A percentile compares a stretch with the other conserved stretches of the same genome.
phyloP scores from a whole-genome alignment of 202 grass and related monocot genomes.

The Zizania palustris region DNA sequence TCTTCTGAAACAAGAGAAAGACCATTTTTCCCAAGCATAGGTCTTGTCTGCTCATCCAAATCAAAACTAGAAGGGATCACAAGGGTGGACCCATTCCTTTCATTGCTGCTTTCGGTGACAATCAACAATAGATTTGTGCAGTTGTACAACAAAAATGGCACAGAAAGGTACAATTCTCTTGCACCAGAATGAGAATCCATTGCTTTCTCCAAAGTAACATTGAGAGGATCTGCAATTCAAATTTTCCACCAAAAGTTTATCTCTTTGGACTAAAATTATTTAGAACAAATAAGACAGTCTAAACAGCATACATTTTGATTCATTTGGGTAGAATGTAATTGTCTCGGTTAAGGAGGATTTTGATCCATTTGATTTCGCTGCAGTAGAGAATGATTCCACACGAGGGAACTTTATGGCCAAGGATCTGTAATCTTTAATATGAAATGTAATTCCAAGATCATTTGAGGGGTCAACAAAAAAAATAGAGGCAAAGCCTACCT shows the following conservation, averaged over 20 bases:
- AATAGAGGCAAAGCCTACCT: slow-evolving; percentile 77
- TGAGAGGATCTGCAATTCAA: slow-evolving; percentile 67
- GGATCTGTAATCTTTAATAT: slow-evolving; percentile 73
- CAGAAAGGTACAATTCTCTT: slow-evolving; percentile 83
- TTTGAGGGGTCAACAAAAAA: slow-evolving; percentile 85
- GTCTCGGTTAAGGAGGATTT: slow-evolving; percentile 78
- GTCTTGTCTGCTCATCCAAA: slow-evolving; percentile 53
- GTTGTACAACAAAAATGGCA: slow-evolving; percentile 94
- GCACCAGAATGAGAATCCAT: slow-evolving; percentile 83
- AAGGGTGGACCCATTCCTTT: slow-evolving; percentile 62
- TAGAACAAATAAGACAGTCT: slow-evolving; percentile 20
- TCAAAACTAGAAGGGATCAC: slow-evolving; percentile 79
- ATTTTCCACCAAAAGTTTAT: slow-evolving; percentile 36
- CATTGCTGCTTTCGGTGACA: slow-evolving; percentile 71
- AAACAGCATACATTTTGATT: slow-evolving; percentile 58
- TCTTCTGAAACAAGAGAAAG: slow-evolving; percentile 78
- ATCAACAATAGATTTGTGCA: slow-evolving; percentile 82
- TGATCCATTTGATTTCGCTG: slow-evolving; percentile 67
- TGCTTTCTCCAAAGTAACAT: slow-evolving; percentile 86
- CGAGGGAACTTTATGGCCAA: slow-evolving; percentile 72
- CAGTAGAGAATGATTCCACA: slow-evolving; percentile 77
- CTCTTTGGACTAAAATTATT: slow-evolving; percentile 33
- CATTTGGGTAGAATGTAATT: slow-evolving; percentile 73
- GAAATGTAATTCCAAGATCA: slow-evolving; percentile 83
- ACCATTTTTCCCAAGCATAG: slow-evolving; percentile 57